phyloP scores from a whole-genome alignment of 2,329 filamentous ascomycete genomes.

The Stromatinia cepivora region DNA sequence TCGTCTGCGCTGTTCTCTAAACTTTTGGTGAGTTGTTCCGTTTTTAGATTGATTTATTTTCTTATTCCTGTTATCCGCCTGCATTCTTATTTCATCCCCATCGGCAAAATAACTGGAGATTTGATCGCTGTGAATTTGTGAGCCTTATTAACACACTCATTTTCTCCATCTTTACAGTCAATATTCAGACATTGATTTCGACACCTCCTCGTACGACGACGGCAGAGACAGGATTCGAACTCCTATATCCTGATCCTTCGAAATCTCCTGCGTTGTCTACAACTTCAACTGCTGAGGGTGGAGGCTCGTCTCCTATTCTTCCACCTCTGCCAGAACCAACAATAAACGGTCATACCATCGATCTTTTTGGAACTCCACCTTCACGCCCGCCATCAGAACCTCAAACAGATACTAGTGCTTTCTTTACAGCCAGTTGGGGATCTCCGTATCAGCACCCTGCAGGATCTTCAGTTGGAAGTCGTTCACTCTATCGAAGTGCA shows the following conservation, averaged over 20 bases:
- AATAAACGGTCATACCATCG: constrained; percentile 56
- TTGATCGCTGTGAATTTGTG: neutral
- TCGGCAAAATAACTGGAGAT: constrained; percentile 20
- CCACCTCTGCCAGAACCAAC: constrained; percentile 60
- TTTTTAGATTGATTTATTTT: constrained; percentile 6
- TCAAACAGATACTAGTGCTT: constrained; percentile 44
- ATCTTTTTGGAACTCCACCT: constrained; percentile 54
- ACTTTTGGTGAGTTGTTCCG: constrained; percentile 20
- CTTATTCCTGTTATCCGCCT: constrained; percentile 14
- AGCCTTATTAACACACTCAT: constrained; percentile 3
- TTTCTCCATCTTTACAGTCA: constrained; percentile 14
- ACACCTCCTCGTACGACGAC: constrained; percentile 58
- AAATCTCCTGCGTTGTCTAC: constrained; percentile 61
- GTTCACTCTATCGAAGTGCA: constrained; percentile 39
- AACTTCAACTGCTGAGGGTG: constrained; percentile 61
- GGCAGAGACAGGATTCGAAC: constrained; percentile 56
- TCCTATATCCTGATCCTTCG: constrained; percentile 40
- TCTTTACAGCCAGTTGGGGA: constrained; percentile 81
- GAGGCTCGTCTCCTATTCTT: constrained; percentile 57
- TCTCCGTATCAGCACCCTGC: constrained; percentile 77
- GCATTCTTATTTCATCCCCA: constrained; percentile 1
- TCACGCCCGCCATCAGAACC: constrained; percentile 37
- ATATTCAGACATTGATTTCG: constrained; percentile 40
- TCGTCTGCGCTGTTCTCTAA: constrained; percentile 63
- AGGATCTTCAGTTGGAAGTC: constrained; percentile 20